Conservation (phyloP, 2,329 filamentous ascomycete species). For the Magnaporthiopsis poae region DNA sequence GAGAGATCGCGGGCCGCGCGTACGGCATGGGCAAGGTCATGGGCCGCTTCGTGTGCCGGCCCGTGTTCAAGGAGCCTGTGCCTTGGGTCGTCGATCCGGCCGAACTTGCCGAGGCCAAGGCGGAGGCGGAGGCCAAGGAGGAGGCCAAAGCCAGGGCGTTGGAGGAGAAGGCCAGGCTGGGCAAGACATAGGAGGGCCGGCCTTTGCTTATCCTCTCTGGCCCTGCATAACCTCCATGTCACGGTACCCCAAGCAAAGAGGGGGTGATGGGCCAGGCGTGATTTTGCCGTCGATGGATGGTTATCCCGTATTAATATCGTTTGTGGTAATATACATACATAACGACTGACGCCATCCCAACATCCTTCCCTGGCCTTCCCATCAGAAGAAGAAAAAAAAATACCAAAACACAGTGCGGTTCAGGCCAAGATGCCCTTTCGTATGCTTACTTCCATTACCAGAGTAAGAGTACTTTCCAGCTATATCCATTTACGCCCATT, state of each 20-base stretch:
- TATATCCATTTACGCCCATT: not conserved
- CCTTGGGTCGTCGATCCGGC: conserved; percentile 33
- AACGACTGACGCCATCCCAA: too few species aligned
- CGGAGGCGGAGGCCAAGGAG: not conserved
- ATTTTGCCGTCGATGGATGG: too few species aligned
- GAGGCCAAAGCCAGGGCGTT: conserved; percentile 2
- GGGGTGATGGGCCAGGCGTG: not conserved
- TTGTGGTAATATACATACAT: too few species aligned
- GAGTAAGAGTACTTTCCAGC: not conserved
- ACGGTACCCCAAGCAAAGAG: not conserved
- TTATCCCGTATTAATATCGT: too few species aligned
- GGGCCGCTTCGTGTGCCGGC: conserved; percentile 51
- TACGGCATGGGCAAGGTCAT: conserved; percentile 55
- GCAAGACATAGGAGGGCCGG: not conserved
- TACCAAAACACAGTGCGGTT: too few species aligned
- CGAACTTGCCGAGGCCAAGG: not conserved
- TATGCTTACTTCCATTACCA: not conserved
- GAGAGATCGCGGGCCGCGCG: conserved; percentile 37
- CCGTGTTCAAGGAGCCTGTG: conserved; percentile 47
- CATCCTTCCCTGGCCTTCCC: too few species aligned
- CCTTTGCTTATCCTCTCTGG: not conserved
- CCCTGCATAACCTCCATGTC: not conserved
- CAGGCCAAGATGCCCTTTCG: not conserved
- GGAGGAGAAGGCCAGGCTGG: not conserved
- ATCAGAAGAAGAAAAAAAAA: too few species aligned